phyloP scores from a whole-genome alignment of 257 asterid genomes.

The Penstemon barbatus region DNA sequence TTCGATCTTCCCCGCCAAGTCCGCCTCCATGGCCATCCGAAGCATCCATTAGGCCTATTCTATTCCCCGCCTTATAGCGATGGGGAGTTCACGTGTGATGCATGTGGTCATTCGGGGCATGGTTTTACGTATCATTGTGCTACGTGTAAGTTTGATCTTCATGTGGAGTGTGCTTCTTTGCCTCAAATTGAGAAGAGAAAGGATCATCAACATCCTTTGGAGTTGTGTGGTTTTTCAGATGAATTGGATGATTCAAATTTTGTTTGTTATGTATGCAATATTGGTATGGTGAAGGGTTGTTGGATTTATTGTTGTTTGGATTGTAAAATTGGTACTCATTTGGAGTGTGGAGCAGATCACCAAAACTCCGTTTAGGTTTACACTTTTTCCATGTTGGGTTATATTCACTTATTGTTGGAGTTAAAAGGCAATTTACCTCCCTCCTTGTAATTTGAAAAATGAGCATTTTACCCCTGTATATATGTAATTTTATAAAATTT shows the following conservation, averaged over 20 bases:
- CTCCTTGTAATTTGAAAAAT: too few species aligned
- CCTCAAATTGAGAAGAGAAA: conserved; percentile 36
- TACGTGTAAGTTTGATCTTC: conserved; percentile 44
- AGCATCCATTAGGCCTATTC: conserved; percentile 46
- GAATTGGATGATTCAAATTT: conserved; percentile 12
- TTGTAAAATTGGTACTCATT: conserved; percentile 37
- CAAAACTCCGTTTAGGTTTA: background rate
- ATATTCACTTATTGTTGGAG: background rate
- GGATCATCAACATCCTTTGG: conserved; percentile 40
- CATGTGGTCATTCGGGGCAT: conserved; percentile 46
- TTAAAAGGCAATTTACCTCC: too few species aligned
- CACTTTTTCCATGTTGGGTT: background rate
- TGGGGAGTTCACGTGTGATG: conserved; percentile 52
- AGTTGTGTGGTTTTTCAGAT: conserved; percentile 20
- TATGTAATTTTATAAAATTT: too few species aligned
- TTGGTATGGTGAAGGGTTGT: conserved; percentile 20
- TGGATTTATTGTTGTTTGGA: conserved; percentile 42
- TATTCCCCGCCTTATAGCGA: conserved; percentile 44
- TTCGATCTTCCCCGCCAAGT: conserved; percentile 51
- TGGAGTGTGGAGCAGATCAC: conserved; percentile 32
- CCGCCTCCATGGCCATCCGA: conserved; percentile 52
- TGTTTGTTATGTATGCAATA: conserved; percentile 33
- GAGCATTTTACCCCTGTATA: too few species aligned
- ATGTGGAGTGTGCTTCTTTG: conserved; percentile 48
- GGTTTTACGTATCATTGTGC: conserved; percentile 47